phyloP scores from a whole-genome alignment of 1,284 basidiomycete genomes.

The Sporisorium graminicola region DNA sequence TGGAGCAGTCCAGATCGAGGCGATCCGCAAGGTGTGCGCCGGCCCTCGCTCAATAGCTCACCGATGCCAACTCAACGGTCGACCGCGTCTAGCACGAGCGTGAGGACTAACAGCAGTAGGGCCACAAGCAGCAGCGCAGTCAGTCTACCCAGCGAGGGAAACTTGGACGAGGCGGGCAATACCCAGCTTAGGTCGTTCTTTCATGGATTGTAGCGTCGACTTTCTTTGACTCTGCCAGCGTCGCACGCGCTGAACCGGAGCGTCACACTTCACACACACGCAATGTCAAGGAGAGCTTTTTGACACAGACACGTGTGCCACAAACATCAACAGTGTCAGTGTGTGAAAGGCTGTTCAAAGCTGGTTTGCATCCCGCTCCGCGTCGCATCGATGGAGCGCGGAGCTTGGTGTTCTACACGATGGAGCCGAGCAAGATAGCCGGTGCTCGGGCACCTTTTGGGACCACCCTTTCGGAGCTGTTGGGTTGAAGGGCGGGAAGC shows the following conservation, averaged over 20 bases:
- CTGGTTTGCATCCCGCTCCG: too few relatives aligned
- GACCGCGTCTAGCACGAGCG: background rate
- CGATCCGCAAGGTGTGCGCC: too few relatives aligned
- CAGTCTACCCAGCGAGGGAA: constrained; percentile 20
- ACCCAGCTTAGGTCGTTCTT: constrained; percentile 25
- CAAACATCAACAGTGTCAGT: background rate
- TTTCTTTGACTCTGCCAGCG: too few relatives aligned
- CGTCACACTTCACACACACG: too few relatives aligned
- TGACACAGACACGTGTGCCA: background rate
- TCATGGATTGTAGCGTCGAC: constrained; percentile 8
- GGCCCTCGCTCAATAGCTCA: constrained; percentile 8
- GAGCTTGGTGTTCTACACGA: constrained; percentile 16
- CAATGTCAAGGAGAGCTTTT: background rate
- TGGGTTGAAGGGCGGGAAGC: constrained; percentile 32
- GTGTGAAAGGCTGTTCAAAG: background rate
- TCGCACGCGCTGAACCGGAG: too few relatives aligned
- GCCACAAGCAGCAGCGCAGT: constrained; percentile 7
- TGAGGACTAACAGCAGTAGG: constrained; percentile 5
- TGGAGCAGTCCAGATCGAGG: constrained; percentile 10
- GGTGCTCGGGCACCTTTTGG: constrained; percentile 12
- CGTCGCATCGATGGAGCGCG: background rate
- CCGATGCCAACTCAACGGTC: constrained; percentile 6
- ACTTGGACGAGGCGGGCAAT: constrained; percentile 8
- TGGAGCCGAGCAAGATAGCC: constrained; percentile 49
- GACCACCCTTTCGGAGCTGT: background rate